phyloP scores from a whole-genome alignment of 192 early-diverging fungal genomes.

The Radiomyces spectabilis region DNA sequence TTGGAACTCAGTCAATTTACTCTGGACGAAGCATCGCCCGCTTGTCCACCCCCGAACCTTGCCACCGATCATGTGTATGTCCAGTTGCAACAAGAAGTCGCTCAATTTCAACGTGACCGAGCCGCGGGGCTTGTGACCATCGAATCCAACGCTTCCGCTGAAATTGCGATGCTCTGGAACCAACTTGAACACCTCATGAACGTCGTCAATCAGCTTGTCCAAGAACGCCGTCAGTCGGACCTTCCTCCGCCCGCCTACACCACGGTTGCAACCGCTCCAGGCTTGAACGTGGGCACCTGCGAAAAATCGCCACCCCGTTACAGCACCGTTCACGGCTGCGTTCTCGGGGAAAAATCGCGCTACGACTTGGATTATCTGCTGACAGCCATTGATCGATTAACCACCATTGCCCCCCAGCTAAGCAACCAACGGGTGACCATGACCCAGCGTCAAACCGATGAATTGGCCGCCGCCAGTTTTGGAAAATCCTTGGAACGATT shows the following conservation, averaged over 20 bases:
- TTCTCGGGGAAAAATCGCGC: constrained; percentile 44
- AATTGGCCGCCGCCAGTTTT: constrained; percentile 36
- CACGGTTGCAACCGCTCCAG: no score
- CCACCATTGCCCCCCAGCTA: constrained; percentile 37
- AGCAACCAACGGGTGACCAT: constrained; percentile 49
- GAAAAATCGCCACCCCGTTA: no score
- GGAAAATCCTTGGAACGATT: constrained; percentile 33
- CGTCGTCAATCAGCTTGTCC: constrained; percentile 17
- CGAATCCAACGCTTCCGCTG: background rate
- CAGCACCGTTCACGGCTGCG: no score
- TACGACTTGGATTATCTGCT: constrained; percentile 46
- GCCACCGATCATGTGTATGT: constrained; percentile 6
- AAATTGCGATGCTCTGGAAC: constrained; percentile 26
- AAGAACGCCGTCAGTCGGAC: constrained; percentile 1
- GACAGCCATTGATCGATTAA: constrained; percentile 43
- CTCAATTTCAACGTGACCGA: constrained; percentile 10
- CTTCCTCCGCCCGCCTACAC: background rate
- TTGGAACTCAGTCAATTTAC: constrained; percentile 28
- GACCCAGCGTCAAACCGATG: constrained; percentile 30
- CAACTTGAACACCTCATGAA: constrained; percentile 32
- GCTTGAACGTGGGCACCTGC: no score
- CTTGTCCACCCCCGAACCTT: no score
- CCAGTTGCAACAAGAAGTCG: constrained; percentile 14
- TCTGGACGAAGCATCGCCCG: background rate
- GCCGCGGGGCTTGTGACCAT: background rate